phyloP scores from a whole-genome alignment of 2,329 filamentous ascomycete genomes.

The Fonsecaea monophora region DNA sequence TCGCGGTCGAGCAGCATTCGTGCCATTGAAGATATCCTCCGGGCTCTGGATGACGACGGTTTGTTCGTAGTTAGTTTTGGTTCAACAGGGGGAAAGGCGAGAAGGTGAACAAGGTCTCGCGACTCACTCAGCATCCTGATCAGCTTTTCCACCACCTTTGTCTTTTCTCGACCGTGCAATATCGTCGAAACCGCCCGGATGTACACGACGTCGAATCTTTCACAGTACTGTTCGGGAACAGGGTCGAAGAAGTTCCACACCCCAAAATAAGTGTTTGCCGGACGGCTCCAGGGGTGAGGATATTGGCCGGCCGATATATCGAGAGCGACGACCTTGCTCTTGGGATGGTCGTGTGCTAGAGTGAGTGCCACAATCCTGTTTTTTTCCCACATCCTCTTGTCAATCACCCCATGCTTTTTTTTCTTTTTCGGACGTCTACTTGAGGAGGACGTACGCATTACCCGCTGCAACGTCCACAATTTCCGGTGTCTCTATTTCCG shows the following conservation, averaged over 20 bases:
- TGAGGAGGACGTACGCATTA: not conserved
- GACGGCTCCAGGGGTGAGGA: not conserved
- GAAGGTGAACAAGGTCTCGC: not conserved
- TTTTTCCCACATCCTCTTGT: not conserved
- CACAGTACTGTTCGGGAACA: not conserved
- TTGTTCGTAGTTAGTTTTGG: not conserved
- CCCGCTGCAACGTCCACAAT: not conserved
- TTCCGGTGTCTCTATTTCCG: not conserved
- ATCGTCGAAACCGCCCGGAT: not conserved
- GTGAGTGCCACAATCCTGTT: slow-evolving; percentile 2
- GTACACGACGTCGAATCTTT: not conserved
- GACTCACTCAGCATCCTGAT: not conserved
- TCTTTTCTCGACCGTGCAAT: not conserved
- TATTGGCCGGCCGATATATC: not conserved
- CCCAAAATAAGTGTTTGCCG: not conserved
- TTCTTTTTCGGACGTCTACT: too few relatives aligned
- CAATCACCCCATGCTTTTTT: not conserved
- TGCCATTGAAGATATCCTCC: slow-evolving; percentile 2
- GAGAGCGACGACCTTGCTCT: not conserved
- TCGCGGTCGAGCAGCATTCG: not conserved
- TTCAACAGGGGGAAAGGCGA: not conserved
- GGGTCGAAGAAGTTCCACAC: not conserved
- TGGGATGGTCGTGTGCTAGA: not conserved
- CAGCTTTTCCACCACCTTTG: not conserved
- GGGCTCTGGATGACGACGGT: not conserved